Base-by-base conservation (phyloP, 495 filamentous ascomycete genomes). In the Penicillium macrosclerotiorum region DNA sequence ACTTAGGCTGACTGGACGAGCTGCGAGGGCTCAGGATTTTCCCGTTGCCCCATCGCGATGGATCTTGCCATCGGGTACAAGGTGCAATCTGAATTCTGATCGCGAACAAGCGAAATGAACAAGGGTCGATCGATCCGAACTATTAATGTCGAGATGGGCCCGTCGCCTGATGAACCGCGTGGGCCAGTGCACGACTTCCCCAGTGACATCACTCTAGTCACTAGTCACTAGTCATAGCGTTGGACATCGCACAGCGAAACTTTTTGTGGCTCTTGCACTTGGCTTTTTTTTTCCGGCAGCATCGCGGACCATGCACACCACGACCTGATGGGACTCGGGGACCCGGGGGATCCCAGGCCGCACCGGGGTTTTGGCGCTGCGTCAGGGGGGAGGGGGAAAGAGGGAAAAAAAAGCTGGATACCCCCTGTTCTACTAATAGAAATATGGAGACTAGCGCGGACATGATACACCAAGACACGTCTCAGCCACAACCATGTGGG, bases 401-500 rank as follows among this genome's bases (percentile, higher is more conserved):
- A 27, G 25, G 25, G 25, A 11, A 19, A 19, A 20, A 37, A 3
- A 19, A 23, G 36, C 12, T 22, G 8, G 19, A 13, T n/a, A 23
- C 20, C 42, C 32, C 37, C 37, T 45, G 50, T 60, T 54, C 58
- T 58, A 58, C 58, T 58, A 61, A 58, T 61, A 61, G 54, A 45
- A 60, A 48, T 26, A 54, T 54, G 57, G 57, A 52, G 54, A 41
- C 58, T 58, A 61, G 58, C 47, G 54, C 27, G 47, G 14, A 46
- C 35, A 43, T 55, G 54, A 61, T 58, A 57, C 54, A 54, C 38
- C 43, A 46, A 57, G 39, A 47, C 44, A 51, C 51, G 58, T 61
- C 58, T 61, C 58, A 61, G 58, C 54, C 58, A 61, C 58, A 61
- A 55, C 54, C 58, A 61, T 61, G 58, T 61, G 58, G 57, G 47